Evolutionary conservation across 2,329 filamentous ascomycete genomes (phyloP), one percentile per base, ranked within the genome.

Genomic region (Penicillium sp.): DNA sequence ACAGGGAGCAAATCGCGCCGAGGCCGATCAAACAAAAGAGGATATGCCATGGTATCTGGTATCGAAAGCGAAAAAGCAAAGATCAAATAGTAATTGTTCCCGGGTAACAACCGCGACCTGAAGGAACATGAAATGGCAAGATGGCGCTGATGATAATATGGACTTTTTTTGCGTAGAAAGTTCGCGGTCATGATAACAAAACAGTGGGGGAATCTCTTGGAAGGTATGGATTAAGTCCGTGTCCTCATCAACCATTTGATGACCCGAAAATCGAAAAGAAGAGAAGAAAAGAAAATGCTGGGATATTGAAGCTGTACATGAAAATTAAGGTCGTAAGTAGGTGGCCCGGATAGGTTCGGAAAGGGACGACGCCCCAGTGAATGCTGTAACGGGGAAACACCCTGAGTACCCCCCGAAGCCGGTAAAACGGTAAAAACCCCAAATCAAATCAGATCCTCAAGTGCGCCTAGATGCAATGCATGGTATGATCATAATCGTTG

Each of bases 391-490:
- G 45, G 49, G 39, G 44, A 42, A 40, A 56, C 46, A 52, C 42
- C 46, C 32, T 34, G 24, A 45, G 46, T 43, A 31, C n/a, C 27
- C 26, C 46, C 40, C 16, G 39, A 42, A 58, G 32, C 29, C 51
- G 44, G 47, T 47, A 44, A 55, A 44, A 53, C 47, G 44, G 47
- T 47, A 44, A 55, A 44, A 53, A 46, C 35, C 43, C 43, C 18
- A 42, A 40, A 49, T 56, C 47, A 50, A 62, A 56, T 39, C 47
- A 54, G 56, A 60, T 55, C 56, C 60, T 51, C 55, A 64, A 51
- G 52, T 65, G 62, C 65, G 65, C 65, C 65, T 51, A 61, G 50
- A 67, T 67, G 64, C 65, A 66, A 67, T 67, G 65, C 64, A 64
- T 57, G 55, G 56, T 67, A 64, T 58, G 55, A 58, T 67, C 64